A percentile compares a stretch with the other conserved stretches of the same genome.
Evolutionary conservation across 1,139 yeast species (phyloP).

Genomic region (Candida tetrigidarum): DNA sequence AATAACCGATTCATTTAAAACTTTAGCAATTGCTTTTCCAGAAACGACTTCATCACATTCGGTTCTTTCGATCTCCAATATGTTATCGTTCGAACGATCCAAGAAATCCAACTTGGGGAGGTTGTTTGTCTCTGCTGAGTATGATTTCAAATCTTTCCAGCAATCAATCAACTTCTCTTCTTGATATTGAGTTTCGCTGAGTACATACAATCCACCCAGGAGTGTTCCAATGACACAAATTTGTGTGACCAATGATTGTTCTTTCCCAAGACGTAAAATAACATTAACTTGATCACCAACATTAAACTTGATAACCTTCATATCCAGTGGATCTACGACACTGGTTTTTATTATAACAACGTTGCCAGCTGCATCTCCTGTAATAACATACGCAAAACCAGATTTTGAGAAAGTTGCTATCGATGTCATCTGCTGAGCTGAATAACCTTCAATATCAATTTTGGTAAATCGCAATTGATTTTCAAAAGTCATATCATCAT

Average conservation of each 20-base stretch:
- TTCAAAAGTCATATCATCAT: background rate
- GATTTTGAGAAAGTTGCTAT: background rate
- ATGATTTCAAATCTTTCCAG: slow-evolving; percentile 11
- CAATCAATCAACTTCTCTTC: slow-evolving; percentile 22
- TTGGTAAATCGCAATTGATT: background rate
- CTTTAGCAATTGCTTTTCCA: slow-evolving; percentile 17
- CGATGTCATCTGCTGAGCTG: background rate
- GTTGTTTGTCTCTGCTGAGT: background rate
- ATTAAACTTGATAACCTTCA: slow-evolving; percentile 22
- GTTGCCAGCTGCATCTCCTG: slow-evolving; percentile 40
- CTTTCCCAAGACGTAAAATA: slow-evolving; percentile 17
- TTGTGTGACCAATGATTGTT: slow-evolving; percentile 5
- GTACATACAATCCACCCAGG: slow-evolving; percentile 37
- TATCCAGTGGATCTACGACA: background rate
- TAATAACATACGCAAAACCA: slow-evolving; percentile 14
- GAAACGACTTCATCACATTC: slow-evolving; percentile 19
- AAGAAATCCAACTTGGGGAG: background rate
- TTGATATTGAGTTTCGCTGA: slow-evolving; percentile 9
- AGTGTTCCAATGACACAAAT: slow-evolving; percentile 38
- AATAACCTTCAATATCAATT: background rate
- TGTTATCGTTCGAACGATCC: slow-evolving; percentile 9
- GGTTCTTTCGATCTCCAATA: slow-evolving; percentile 12
- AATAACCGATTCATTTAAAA: background rate
- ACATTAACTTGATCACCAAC: slow-evolving; percentile 39
- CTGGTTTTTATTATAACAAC: slow-evolving; percentile 17